These are phyloP conservation scores for Fusarium sp. DNA, from an alignment of 2,329 filamentous ascomycete genomes.

Conservation along the genomic window DNA sequence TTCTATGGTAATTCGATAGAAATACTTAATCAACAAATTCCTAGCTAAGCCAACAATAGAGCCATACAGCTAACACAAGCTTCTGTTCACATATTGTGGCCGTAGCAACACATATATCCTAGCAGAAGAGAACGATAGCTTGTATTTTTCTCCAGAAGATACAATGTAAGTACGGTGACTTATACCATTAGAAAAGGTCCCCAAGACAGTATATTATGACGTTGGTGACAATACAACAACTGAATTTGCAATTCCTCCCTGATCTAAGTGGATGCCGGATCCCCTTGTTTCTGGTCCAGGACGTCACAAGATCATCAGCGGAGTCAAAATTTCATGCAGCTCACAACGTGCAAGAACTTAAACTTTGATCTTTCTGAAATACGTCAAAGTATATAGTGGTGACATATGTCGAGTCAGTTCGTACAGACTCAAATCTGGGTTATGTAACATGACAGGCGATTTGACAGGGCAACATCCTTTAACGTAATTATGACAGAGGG, in stretches of 20 bases:
- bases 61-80: too few species aligned
- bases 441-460: not conserved
- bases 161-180: too few species aligned
- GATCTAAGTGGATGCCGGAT: too few species aligned
- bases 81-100: too few species aligned
- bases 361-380: not conserved
- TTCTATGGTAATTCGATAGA: not conserved
- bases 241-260: too few species aligned
- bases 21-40: not conserved
- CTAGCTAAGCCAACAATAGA: not conserved
- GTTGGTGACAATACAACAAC: too few species aligned
- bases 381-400: not conserved
- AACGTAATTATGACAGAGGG: not conserved
- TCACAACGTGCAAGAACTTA: not conserved
- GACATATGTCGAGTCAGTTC: not conserved
- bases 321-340: not conserved
- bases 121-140: too few species aligned
- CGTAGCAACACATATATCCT: too few species aligned
- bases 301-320: too few species aligned
- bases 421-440: not conserved
- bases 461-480: not conserved
- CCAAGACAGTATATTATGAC: too few species aligned
- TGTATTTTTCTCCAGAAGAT: too few species aligned
- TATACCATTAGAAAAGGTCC: too few species aligned
- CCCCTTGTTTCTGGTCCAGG: not conserved